Evolutionary conservation across 495 filamentous ascomycete genomes (phyloP).

Genomic region (Penicillium steckii): DNA sequence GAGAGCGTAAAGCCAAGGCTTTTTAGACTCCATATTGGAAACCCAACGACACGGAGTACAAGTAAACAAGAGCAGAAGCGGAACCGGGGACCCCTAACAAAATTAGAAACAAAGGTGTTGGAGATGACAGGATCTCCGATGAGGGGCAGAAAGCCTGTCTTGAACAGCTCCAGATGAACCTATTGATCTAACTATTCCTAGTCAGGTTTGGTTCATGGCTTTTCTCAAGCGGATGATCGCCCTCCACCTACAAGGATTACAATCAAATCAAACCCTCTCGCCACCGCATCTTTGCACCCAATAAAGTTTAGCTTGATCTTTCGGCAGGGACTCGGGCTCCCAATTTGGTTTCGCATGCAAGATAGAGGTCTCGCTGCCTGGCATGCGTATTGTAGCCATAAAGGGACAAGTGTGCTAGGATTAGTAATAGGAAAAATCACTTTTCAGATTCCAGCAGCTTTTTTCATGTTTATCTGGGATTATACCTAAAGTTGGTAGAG

Average conservation of each 20-base stretch:
- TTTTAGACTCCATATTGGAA: neutral
- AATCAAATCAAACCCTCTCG: neutral
- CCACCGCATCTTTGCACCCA: neutral
- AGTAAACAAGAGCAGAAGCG: no score
- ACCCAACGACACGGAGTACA: neutral
- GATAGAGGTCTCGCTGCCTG: no score
- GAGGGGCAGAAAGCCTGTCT: neutral
- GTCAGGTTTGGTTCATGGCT: neutral
- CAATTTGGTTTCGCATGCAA: no score
- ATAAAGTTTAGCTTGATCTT: no score
- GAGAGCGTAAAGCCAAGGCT: conserved; percentile 24
- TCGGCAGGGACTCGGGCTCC: no score
- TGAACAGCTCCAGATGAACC: neutral
- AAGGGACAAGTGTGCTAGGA: no score
- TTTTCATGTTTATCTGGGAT: no score
- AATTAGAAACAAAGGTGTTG: neutral
- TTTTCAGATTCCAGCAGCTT: no score
- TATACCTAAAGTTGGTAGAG: no score
- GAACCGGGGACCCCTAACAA: neutral
- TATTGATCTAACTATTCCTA: neutral
- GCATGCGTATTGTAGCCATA: no score
- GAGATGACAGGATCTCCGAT: neutral
- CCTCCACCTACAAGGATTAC: neutral
- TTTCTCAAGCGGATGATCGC: neutral
- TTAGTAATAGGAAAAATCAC: no score